Base-by-base conservation (phyloP, 192 early-diverging fungal genomes). In the Diversispora epigaea region DNA sequence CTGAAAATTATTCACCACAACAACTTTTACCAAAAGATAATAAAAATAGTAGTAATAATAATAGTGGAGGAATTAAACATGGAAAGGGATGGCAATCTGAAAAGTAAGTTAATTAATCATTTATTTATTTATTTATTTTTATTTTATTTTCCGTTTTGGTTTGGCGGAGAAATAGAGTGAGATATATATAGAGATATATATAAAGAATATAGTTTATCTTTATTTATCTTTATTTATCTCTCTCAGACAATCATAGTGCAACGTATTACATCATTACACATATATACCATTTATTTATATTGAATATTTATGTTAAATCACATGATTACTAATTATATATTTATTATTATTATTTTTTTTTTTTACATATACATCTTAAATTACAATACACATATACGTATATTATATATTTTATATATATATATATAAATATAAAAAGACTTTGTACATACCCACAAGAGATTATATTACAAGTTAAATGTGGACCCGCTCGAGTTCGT, bases 371-470 rank as follows among this genome's bases (percentile, higher is more conserved):
- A 52, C 50, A 4, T 52, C 2, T 8, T 58, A 6, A 19, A 58
- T 58, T 61, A 4, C 10, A 25, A 40, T 25, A 3, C 22, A 61
- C 55, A 25, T 61, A 43, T 40, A 3, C n/a, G 11, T 43, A 12
- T 41, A 41, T 12, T 63, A 14, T 15, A n/a, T 45, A 19, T 44
- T 17, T 44, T 41, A 3, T 19, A 6, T 45, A 15, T 45, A 12
- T 8, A 22, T 41, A n/a, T 67, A 55, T 41, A 40, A n/a, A n/a
- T n/a, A n/a, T n/a, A n/a, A n/a, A 73, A 67, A 92, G 91, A 69
- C 88, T 89, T 75, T 90, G 91, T 73, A 76, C 73, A 45, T 94
- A 86, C 65, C 92, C 92, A 19, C 92, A 94, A 79, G 81, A 83
- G 60, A 74, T 94, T 8, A 85, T 91, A 45, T 63, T 94, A 49